Percentiles rank a stretch among this genome's conserved stretches.
Conservation (phyloP, 2,329 filamentous ascomycete species). For the Amauroascus verrucosus region DNA sequence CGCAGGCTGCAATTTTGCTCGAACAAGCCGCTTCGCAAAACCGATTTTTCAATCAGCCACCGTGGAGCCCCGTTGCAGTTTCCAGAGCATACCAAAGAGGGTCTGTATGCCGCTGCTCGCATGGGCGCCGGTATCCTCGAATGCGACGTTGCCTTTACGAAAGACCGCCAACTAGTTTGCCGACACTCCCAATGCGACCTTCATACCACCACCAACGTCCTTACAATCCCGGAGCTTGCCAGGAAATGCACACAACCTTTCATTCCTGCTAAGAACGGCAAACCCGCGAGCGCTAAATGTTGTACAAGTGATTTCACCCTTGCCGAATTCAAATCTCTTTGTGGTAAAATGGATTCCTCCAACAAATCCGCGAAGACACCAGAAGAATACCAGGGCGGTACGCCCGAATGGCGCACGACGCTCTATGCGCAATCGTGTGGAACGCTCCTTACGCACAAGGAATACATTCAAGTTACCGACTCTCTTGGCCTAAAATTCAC, state of each 20-base stretch:
- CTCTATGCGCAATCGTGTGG: constrained; percentile 50
- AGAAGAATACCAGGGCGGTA: constrained; percentile 49
- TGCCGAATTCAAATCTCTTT: constrained; percentile 56
- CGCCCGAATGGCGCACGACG: constrained; percentile 53
- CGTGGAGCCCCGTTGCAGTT: constrained; percentile 54
- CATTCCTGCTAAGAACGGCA: constrained; percentile 43
- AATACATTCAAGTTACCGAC: constrained; percentile 53
- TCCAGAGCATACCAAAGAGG: constrained; percentile 54
- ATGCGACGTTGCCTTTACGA: constrained; percentile 59
- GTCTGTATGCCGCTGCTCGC: constrained; percentile 51
- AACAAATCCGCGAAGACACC: constrained; percentile 50
- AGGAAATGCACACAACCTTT: constrained; percentile 56
- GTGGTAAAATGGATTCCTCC: constrained; percentile 59
- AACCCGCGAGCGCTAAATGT: constrained; percentile 52
- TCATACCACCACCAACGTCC: constrained; percentile 59
- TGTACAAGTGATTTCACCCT: constrained; percentile 63
- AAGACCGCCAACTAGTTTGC: constrained; percentile 56
- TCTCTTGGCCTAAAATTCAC: constrained; percentile 52
- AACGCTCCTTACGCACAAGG: constrained; percentile 50
- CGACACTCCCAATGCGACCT: constrained; percentile 58
- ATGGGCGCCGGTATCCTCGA: constrained; percentile 59
- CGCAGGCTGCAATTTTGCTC: constrained; percentile 49
- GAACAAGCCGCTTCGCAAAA: constrained; percentile 44
- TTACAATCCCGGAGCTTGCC: constrained; percentile 50
- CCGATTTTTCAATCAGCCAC: constrained; percentile 51